A percentile compares a stretch with the other conserved stretches of the same genome.
These are phyloP conservation scores for Cadophora malorum DNA, from an alignment of 2,329 filamentous ascomycete genomes.

Conservation along the genomic window DNA sequence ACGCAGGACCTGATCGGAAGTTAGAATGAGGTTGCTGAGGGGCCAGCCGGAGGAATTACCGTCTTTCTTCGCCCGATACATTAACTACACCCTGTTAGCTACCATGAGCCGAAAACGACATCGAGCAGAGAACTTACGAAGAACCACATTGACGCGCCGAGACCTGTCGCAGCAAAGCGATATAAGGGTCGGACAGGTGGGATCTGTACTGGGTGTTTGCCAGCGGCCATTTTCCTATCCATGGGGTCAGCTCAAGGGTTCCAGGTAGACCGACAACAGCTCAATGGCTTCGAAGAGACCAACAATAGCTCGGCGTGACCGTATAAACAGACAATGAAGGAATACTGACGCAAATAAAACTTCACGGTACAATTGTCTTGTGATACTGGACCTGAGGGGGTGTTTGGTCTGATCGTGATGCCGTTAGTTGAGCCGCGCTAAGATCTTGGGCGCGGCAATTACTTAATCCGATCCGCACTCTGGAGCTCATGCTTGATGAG, in stretches of 20 bases:
- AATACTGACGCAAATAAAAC: conserved; percentile 18
- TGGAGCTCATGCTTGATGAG: background rate
- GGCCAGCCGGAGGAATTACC: conserved; percentile 54
- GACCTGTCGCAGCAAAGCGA: conserved; percentile 82
- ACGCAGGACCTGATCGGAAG: conserved; percentile 63
- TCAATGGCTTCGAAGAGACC: background rate
- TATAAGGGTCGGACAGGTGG: conserved; percentile 74
- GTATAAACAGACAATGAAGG: background rate
- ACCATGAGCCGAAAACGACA: background rate
- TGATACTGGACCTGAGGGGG: background rate
- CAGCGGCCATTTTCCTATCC: conserved; percentile 44
- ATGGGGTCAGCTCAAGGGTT: conserved; percentile 22
- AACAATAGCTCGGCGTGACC: background rate
- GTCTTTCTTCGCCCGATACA: conserved; percentile 97
- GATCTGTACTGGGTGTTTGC: conserved; percentile 60
- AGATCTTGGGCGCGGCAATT: background rate
- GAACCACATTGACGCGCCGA: conserved; percentile 99
- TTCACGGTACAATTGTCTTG: conserved; percentile 2
- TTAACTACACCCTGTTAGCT: conserved; percentile 64
- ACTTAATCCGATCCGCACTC: conserved; percentile 8
- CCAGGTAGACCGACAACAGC: conserved; percentile 11
- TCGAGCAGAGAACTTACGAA: conserved; percentile 70
- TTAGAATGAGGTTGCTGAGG: conserved; percentile 30
- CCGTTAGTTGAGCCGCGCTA: conserved; percentile 5
- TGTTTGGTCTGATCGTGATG: background rate